These are phyloP conservation scores for Pseudonitzschia delicatissima DNA, from an alignment of 108 stramenopile genomes.

Conservation along the genomic window DNA sequence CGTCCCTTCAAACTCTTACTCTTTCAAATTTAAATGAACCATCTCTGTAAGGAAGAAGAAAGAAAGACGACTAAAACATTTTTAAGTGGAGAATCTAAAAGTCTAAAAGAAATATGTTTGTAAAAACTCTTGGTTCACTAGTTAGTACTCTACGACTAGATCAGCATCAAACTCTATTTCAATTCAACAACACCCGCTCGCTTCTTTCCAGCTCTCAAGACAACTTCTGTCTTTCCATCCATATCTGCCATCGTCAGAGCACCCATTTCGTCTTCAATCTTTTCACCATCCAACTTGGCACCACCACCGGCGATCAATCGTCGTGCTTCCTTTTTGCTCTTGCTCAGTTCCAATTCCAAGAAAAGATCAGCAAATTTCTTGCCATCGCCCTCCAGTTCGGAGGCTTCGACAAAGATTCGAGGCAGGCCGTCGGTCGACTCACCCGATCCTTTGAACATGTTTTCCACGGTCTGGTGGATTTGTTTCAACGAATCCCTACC, in stretches of 20 bases:
- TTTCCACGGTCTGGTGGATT: conserved; percentile 87
- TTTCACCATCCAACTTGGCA: conserved; percentile 65
- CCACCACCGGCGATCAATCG: conserved; percentile 93
- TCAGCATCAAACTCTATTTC: conserved; percentile 29
- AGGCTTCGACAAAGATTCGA: conserved; percentile 51
- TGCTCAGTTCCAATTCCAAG: conserved; percentile 70
- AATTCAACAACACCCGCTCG: conserved; percentile 87
- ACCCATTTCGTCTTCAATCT: conserved; percentile 64
- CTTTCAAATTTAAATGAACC: too few species aligned
- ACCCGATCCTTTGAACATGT: conserved; percentile 68
- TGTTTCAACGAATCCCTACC: conserved; percentile 75
- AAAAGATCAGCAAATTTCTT: conserved; percentile 83
- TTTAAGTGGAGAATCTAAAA: too few species aligned
- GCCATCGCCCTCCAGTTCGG: conserved; percentile 39
- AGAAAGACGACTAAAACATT: too few species aligned
- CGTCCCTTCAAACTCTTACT: too few species aligned
- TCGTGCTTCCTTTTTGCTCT: conserved; percentile 91
- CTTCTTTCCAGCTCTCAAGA: conserved; percentile 84
- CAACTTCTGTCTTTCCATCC: conserved; percentile 61
- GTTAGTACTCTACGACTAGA: too few species aligned
- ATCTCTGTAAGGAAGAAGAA: too few species aligned
- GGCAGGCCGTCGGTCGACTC: conserved; percentile 61
- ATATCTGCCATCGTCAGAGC: conserved; percentile 55
- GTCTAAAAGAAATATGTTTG: too few species aligned
- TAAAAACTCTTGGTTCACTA: too few species aligned